Conservation (phyloP, 129 eudicot genomes). For the Flaveria sonorensis region DNA sequence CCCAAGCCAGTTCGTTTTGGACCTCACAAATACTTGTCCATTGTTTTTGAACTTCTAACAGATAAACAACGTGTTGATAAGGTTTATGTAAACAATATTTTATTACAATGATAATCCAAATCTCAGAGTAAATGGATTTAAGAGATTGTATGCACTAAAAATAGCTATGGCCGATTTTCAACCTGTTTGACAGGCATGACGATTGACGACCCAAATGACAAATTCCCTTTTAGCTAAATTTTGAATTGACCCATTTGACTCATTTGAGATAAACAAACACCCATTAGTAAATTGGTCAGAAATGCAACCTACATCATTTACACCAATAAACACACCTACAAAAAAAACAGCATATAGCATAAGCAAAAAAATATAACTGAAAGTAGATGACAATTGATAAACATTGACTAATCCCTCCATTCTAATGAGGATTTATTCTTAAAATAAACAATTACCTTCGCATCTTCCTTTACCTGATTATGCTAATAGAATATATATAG, state of each 20-base stretch:
- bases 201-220: neutral
- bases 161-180: neutral
- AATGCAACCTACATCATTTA: neutral
- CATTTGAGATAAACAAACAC: neutral
- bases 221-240: neutral
- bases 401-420: slow-evolving; percentile 20
- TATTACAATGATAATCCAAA: neutral
- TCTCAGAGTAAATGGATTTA: neutral
- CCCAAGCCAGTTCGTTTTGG: neutral
- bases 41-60: neutral
- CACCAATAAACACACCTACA: neutral
- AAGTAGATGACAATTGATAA: slow-evolving; percentile 18
- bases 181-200: neutral
- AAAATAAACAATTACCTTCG: slow-evolving; percentile 27
- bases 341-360: neutral
- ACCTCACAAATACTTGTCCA: neutral
- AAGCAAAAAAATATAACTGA: slow-evolving; percentile 30
- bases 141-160: neutral
- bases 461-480: slow-evolving; percentile 32
- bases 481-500: slow-evolving; percentile 23
- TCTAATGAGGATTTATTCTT: slow-evolving; percentile 32
- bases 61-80: neutral
- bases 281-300: neutral
- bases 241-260: neutral
- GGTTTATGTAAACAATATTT: neutral